These are phyloP conservation scores for Xylariaceae sp. DNA, from an alignment of 2,329 filamentous ascomycete species.

Conservation along the genomic window DNA sequence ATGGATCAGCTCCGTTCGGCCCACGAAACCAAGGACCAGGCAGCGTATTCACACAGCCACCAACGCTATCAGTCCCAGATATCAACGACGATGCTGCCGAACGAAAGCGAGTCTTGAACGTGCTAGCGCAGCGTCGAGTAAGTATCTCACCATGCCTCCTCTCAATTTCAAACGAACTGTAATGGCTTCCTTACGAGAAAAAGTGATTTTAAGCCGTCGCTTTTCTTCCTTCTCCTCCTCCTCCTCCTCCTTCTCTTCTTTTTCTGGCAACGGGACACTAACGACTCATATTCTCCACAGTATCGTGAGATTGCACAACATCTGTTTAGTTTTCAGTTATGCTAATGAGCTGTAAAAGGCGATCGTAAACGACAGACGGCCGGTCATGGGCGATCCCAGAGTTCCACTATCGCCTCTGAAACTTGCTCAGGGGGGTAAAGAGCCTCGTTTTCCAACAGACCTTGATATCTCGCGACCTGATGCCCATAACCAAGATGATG, in stretches of 20 bases:
- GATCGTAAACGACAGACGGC: conserved; percentile 12
- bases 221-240: too few relatives aligned
- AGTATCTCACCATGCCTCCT: too few relatives aligned
- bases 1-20: too few relatives aligned
- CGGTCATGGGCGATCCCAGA: background rate
- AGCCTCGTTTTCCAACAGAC: background rate
- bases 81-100: conserved; percentile 51
- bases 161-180: too few relatives aligned
- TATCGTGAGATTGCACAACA: conserved; percentile 39
- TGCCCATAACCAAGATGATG: background rate
- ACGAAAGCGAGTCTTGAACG: conserved; percentile 52
- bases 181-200: too few relatives aligned
- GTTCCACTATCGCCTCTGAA: background rate
- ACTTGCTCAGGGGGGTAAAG: background rate
- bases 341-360: conserved; percentile 13
- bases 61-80: conserved; percentile 43
- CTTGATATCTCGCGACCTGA: background rate
- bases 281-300: too few relatives aligned
- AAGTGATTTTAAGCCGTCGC: too few relatives aligned
- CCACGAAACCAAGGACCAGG: conserved; percentile 25
- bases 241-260: too few relatives aligned
- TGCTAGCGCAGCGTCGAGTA: conserved; percentile 50
- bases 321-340: background rate
- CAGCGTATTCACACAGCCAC: conserved; percentile 38
- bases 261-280: too few relatives aligned